Evolutionary conservation across 495 filamentous ascomycete genomes (phyloP).

Genomic region (Haplographium delicatum): DNA sequence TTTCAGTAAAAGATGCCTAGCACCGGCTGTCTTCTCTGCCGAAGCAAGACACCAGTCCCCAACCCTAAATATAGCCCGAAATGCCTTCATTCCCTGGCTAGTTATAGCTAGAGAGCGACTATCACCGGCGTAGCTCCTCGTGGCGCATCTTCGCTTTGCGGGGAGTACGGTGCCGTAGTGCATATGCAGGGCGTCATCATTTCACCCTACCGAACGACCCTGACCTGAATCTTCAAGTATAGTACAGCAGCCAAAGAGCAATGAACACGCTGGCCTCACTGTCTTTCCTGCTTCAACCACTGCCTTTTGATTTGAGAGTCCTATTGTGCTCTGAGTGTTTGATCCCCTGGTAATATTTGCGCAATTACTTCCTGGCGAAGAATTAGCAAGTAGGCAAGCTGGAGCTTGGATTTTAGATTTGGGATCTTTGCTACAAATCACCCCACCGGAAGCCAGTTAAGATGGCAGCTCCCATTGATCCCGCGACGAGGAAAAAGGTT

Average conservation of each 20-base stretch:
- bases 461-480: constrained; percentile 34
- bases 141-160: too few relatives aligned
- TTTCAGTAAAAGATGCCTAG: too few relatives aligned
- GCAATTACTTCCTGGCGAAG: not conserved
- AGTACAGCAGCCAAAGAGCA: not conserved
- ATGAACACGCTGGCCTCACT: constrained; percentile 23
- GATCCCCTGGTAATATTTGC: not conserved
- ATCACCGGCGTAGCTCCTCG: too few relatives aligned
- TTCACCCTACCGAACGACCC: not conserved
- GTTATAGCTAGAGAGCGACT: too few relatives aligned
- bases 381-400: not conserved
- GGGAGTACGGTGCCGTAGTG: too few relatives aligned
- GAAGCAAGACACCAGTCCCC: too few relatives aligned
- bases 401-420: not conserved
- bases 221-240: too few relatives aligned
- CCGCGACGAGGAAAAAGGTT: constrained; percentile 66
- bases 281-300: constrained; percentile 4
- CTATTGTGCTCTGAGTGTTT: not conserved
- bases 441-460: too few relatives aligned
- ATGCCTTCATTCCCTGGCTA: too few relatives aligned
- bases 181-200: constrained; percentile 7
- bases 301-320: not conserved
- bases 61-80: too few relatives aligned
- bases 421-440: too few relatives aligned
- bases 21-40: too few relatives aligned